These are phyloP conservation scores for Xerocomus spinulosus DNA, from an alignment of 768 basidiomycete species.

Conservation along the genomic window DNA sequence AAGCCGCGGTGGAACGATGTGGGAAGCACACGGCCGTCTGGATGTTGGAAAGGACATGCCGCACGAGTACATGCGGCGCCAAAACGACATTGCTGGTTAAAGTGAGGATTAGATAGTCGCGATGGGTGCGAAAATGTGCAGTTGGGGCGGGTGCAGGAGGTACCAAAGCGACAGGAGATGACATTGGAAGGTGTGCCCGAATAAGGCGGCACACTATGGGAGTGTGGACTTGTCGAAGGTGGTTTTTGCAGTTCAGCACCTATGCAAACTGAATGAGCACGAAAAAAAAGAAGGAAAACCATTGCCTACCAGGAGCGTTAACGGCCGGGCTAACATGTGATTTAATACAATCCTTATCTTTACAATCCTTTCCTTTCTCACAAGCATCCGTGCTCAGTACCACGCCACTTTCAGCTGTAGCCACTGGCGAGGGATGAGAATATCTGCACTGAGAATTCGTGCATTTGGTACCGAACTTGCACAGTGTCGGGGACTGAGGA, in stretches of 20 bases:
- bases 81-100: constrained; percentile 67
- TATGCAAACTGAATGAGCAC: constrained; percentile 15
- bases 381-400: constrained; percentile 94
- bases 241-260: constrained; percentile 32
- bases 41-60: constrained; percentile 88
- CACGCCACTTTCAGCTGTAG: constrained; percentile 90
- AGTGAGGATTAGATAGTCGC: constrained; percentile 36
- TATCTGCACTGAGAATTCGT: constrained; percentile 85
- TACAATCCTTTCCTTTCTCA: constrained; percentile 82
- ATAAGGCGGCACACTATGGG: constrained; percentile 29
- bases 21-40: constrained; percentile 78
- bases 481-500: constrained; percentile 84
- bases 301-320: constrained; percentile 50
- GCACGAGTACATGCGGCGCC: constrained; percentile 82
- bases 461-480: constrained; percentile 91
- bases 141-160: constrained; percentile 60
- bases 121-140: constrained; percentile 70
- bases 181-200: constrained; percentile 24
- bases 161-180: constrained; percentile 64
- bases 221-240: constrained; percentile 36
- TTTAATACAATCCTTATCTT: constrained; percentile 91
- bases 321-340: constrained; percentile 88
- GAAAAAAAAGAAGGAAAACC: neutral
- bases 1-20: constrained; percentile 78
- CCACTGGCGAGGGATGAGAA: constrained; percentile 96